Conservation (phyloP, 441 rosid genomes). For the Euphorbia schlechtendalii region DNA sequence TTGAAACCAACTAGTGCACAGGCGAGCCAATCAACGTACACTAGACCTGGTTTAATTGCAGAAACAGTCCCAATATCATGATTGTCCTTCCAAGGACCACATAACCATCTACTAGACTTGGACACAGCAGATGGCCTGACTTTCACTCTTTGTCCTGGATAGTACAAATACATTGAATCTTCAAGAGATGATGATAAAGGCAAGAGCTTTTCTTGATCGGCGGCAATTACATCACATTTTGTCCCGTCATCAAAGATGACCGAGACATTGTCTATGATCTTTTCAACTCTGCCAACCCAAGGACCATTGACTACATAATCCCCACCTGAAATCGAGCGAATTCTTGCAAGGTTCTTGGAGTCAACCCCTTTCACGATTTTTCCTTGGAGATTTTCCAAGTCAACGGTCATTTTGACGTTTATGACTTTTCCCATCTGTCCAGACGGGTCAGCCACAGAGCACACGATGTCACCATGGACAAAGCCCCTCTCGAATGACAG, state of each 20-base stretch:
- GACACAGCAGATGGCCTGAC: slow-evolving; percentile 41
- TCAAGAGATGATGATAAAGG: slow-evolving; percentile 64
- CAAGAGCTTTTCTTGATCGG: slow-evolving; percentile 50
- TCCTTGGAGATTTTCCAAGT: slow-evolving; percentile 59
- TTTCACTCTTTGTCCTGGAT: slow-evolving; percentile 86
- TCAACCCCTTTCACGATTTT: slow-evolving; percentile 49
- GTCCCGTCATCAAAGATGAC: slow-evolving; percentile 71
- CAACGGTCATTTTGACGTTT: slow-evolving; percentile 47
- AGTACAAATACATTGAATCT: slow-evolving; percentile 56
- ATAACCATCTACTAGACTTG: slow-evolving; percentile 63
- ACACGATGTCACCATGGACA: slow-evolving; percentile 61
- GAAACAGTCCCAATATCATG: slow-evolving; percentile 63
- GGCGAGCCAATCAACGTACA: slow-evolving; percentile 79
- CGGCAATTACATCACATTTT: slow-evolving; percentile 49
- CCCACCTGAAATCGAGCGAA: slow-evolving; percentile 53
- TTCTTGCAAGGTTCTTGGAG: slow-evolving; percentile 50
- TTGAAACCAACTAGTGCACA: slow-evolving; percentile 37
- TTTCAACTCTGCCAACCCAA: slow-evolving; percentile 75
- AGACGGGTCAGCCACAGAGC: slow-evolving; percentile 48
- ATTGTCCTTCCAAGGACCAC: slow-evolving; percentile 31
- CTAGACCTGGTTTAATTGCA: slow-evolving; percentile 54
- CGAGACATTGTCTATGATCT: slow-evolving; percentile 57
- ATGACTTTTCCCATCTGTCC: slow-evolving; percentile 82
- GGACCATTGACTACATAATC: slow-evolving; percentile 72
- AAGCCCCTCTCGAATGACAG: slow-evolving; percentile 79